Evolutionary conservation across 371 early-diverging fungal species (phyloP).

Genomic region (Apophysomyces trapeziformis): DNA sequence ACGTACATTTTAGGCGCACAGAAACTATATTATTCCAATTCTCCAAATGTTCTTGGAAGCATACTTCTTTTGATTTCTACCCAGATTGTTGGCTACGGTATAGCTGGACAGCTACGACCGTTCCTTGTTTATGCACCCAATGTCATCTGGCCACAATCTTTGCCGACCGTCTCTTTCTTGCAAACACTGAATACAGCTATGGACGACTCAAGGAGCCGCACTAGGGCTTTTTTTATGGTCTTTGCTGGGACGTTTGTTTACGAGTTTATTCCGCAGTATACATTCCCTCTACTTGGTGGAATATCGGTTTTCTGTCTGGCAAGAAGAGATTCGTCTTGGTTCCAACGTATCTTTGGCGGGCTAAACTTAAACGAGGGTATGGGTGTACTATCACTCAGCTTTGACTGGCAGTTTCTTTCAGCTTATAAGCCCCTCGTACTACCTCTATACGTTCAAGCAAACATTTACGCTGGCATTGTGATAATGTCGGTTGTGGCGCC

Average conservation of each 20-base stretch:
- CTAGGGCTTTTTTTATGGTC: constrained; percentile 56
- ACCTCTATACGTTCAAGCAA: constrained; percentile 63
- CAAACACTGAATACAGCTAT: constrained; percentile 69
- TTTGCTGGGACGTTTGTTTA: constrained; percentile 43
- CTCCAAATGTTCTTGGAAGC: constrained; percentile 48
- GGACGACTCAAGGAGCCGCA: constrained; percentile 65
- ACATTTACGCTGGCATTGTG: constrained; percentile 43
- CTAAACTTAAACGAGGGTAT: constrained; percentile 50
- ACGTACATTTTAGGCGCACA: constrained; percentile 62
- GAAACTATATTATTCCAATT: constrained; percentile 51
- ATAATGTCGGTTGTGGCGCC: constrained; percentile 45
- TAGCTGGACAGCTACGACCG: constrained; percentile 77
- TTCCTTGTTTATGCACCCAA: constrained; percentile 81
- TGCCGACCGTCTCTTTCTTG: constrained; percentile 78
- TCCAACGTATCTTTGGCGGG: constrained; percentile 56
- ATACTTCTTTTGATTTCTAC: constrained; percentile 64
- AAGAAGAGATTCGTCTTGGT: constrained; percentile 49
- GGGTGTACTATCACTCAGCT: constrained; percentile 52
- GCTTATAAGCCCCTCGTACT: constrained; percentile 62
- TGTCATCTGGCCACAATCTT: constrained; percentile 88
- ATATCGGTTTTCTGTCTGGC: constrained; percentile 56
- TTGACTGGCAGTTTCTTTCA: constrained; percentile 55
- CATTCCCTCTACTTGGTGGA: constrained; percentile 51
- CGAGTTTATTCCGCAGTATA: constrained; percentile 54
- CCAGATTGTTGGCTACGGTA: constrained; percentile 83